These are phyloP conservation scores for Saturnispora halmiae DNA, from an alignment of 805 yeast species.

Conservation along the genomic window DNA sequence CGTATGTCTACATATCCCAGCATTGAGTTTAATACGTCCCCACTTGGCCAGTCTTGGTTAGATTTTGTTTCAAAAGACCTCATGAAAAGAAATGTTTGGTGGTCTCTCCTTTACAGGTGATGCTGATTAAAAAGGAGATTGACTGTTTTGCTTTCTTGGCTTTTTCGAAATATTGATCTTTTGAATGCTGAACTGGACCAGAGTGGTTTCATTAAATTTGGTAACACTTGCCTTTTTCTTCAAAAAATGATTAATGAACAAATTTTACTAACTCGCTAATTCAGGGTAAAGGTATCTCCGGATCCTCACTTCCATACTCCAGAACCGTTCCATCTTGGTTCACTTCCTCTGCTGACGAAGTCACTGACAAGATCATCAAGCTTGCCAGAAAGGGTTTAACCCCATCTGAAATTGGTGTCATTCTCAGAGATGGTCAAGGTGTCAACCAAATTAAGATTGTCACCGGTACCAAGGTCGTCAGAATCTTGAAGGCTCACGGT, in stretches of 20 bases:
- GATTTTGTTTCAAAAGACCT: slow-evolving; percentile 4
- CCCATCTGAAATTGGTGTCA: slow-evolving; percentile 99
- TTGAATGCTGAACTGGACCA: slow-evolving; percentile 41
- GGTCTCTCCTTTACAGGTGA: slow-evolving; percentile 1
- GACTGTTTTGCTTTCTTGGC: too few species aligned
- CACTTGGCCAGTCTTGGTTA: slow-evolving; percentile 30
- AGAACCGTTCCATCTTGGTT: slow-evolving; percentile 99
- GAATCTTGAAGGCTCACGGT: slow-evolving; percentile 99
- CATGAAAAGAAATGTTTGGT: not conserved
- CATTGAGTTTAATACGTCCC: slow-evolving; percentile 19
- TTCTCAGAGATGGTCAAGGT: slow-evolving; percentile 99
- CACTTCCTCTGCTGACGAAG: slow-evolving; percentile 91
- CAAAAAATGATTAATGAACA: slow-evolving; percentile 2
- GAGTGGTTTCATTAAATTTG: slow-evolving; percentile 29
- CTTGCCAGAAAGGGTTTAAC: slow-evolving; percentile 99
- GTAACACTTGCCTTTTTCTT: slow-evolving; percentile 21
- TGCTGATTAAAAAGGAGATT: too few species aligned
- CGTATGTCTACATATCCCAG: slow-evolving; percentile 46
- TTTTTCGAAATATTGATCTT: too few species aligned
- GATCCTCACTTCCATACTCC: slow-evolving; percentile 98
- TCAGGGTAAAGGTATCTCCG: slow-evolving; percentile 98
- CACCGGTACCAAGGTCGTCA: slow-evolving; percentile 98
- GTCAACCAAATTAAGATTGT: slow-evolving; percentile 94
- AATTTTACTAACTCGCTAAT: slow-evolving; percentile 28
- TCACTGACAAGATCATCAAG: slow-evolving; percentile 97